Conservation (phyloP, 768 basidiomycete species). For the Suillus placidus region DNA sequence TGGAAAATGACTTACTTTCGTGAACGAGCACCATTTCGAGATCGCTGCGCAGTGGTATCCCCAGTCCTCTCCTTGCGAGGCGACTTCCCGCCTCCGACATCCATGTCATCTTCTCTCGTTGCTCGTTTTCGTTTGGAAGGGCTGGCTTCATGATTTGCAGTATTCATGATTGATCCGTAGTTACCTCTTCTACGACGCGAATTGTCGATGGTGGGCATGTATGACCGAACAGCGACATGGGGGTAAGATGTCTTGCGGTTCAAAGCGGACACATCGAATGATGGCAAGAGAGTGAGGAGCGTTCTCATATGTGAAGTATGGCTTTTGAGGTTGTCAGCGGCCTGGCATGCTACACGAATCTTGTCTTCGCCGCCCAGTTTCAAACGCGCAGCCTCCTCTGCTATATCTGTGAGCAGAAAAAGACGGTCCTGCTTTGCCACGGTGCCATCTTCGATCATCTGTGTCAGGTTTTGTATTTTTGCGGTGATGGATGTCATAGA, state of each 20-base stretch:
- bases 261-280: slow-evolving; percentile 59
- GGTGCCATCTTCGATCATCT: slow-evolving; percentile 69
- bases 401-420: slow-evolving; percentile 87
- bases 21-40: slow-evolving; percentile 54
- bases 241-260: slow-evolving; percentile 72
- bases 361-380: slow-evolving; percentile 98
- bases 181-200: slow-evolving; percentile 62
- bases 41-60: slow-evolving; percentile 46
- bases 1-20: slow-evolving; percentile 55
- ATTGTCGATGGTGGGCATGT: slow-evolving; percentile 70
- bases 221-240: slow-evolving; percentile 70
- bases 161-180: slow-evolving; percentile 55
- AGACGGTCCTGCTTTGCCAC: slow-evolving; percentile 73
- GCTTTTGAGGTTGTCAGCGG: slow-evolving; percentile 81
- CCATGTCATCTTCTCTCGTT: slow-evolving; percentile 66
- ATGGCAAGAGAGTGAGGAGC: slow-evolving; percentile 65
- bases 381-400: slow-evolving; percentile 89
- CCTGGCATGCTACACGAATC: slow-evolving; percentile 90
- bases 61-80: slow-evolving; percentile 63
- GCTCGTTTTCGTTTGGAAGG: slow-evolving; percentile 67
- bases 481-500: slow-evolving; percentile 80
- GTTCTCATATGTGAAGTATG: slow-evolving; percentile 63
- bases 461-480: slow-evolving; percentile 75
- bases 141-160: slow-evolving; percentile 55
- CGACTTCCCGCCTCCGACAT: slow-evolving; percentile 50